Percentiles rank a stretch among this genome's conserved stretches.
Evolutionary conservation across 1,139 yeast genomes (phyloP).

Genomic region (Candida albicans): DNA sequence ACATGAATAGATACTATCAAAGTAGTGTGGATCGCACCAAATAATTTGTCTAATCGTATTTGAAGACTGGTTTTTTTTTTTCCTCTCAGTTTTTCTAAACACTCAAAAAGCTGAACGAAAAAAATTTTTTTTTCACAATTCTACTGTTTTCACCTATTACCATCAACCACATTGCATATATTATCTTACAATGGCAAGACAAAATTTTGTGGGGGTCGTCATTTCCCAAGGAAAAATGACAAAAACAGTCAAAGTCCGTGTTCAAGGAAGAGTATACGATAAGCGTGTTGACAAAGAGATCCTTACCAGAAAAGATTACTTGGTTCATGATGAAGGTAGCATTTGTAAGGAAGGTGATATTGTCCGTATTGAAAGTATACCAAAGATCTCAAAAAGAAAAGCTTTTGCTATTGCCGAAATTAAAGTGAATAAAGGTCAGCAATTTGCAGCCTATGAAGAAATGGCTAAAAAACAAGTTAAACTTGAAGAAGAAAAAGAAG

Average conservation of each 20-base stretch:
- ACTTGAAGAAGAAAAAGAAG: slow-evolving; percentile 57
- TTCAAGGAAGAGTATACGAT: slow-evolving; percentile 69
- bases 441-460: slow-evolving; percentile 76
- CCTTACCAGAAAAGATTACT: slow-evolving; percentile 74
- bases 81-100: neutral
- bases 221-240: slow-evolving; percentile 94
- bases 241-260: slow-evolving; percentile 93
- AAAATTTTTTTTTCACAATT: slow-evolving; percentile 4
- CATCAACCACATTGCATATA: neutral
- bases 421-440: slow-evolving; percentile 85
- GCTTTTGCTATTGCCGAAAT: slow-evolving; percentile 94
- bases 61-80: no score
- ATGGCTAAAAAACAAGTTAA: slow-evolving; percentile 69
- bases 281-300: slow-evolving; percentile 73
- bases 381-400: slow-evolving; percentile 81
- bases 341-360: slow-evolving; percentile 93
- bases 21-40: no score
- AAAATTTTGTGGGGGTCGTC: slow-evolving; percentile 88
- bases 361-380: slow-evolving; percentile 87
- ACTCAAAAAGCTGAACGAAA: neutral
- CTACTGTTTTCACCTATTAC: neutral
- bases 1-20: no score
- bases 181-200: slow-evolving; percentile 65
- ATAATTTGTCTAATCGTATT: no score
- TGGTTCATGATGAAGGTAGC: slow-evolving; percentile 93